Conservation (phyloP, 192 early-diverging fungal genomes). For the Paraglomus brasilianum region DNA sequence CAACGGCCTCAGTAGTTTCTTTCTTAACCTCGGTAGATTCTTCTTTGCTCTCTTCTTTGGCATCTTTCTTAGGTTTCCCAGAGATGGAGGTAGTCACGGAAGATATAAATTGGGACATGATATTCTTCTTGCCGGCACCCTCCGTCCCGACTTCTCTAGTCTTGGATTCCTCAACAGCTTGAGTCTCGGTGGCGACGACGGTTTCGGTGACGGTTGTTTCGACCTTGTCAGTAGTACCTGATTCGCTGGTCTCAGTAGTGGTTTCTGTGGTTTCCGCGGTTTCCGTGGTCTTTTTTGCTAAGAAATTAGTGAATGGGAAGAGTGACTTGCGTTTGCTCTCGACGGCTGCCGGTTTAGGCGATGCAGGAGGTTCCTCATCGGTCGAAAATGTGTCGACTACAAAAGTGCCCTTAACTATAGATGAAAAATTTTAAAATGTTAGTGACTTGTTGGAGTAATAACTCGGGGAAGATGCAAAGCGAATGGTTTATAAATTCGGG, state of each 20-base stretch:
- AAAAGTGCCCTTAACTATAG: too few relatives aligned
- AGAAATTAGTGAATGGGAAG: not conserved
- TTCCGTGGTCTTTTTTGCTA: not conserved
- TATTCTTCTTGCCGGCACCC: too few relatives aligned
- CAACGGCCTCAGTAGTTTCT: not conserved
- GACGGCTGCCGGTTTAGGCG: not conserved
- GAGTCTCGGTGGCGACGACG: not conserved
- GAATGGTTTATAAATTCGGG: not conserved
- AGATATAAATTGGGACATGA: too few relatives aligned
- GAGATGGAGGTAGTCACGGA: not conserved
- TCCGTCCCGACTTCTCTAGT: too few relatives aligned
- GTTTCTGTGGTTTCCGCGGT: not conserved
- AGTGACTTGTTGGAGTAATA: too few relatives aligned
- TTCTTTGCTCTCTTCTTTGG: not conserved
- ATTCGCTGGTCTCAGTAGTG: not conserved
- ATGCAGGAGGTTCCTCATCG: not conserved
- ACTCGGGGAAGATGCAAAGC: not conserved
- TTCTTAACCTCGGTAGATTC: not conserved
- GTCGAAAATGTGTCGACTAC: not conserved
- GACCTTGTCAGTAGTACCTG: not conserved
- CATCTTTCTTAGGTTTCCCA: conserved; percentile 1
- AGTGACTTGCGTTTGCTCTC: not conserved
- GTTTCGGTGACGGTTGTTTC: not conserved
- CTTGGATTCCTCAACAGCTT: not conserved
- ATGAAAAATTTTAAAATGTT: too few relatives aligned